These are phyloP conservation scores for Pseudocercospora pini-densiflorae DNA, from an alignment of 2,329 filamentous ascomycete species.

Conservation along the genomic window DNA sequence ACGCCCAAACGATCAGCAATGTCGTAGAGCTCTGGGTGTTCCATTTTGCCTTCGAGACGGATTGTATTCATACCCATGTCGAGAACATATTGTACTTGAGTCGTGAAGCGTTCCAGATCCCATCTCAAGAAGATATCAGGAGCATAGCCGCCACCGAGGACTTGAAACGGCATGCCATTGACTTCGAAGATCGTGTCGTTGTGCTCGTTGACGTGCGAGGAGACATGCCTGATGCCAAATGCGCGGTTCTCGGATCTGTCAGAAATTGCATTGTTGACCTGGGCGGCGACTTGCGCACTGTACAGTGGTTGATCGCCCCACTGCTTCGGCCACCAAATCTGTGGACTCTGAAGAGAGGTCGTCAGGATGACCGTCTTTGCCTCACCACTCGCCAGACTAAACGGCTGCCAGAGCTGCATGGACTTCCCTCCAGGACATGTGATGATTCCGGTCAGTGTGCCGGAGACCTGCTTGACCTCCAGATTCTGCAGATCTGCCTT, in stretches of 20 bases:
- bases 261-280: constrained; percentile 1
- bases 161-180: constrained; percentile 17
- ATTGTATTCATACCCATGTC: constrained; percentile 23
- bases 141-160: constrained; percentile 18
- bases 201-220: constrained; percentile 14
- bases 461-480: constrained; percentile 1
- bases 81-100: constrained; percentile 15
- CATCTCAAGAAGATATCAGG: constrained; percentile 19
- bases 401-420: not conserved
- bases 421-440: not conserved
- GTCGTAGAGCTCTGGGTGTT: constrained; percentile 18
- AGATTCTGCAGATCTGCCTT: constrained; percentile 13
- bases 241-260: not conserved
- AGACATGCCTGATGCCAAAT: constrained; percentile 17
- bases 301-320: constrained; percentile 19
- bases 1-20: constrained; percentile 15
- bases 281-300: constrained; percentile 1
- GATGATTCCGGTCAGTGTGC: constrained; percentile 7
- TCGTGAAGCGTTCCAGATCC: constrained; percentile 10
- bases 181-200: constrained; percentile 19
- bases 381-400: constrained; percentile 5
- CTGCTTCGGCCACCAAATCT: constrained; percentile 19
- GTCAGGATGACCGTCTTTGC: constrained; percentile 6
- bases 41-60: constrained; percentile 20
- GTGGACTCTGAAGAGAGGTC: constrained; percentile 5